Conservation (phyloP, 2,329 filamentous ascomycete species). For the Fusarium staphyleae region DNA sequence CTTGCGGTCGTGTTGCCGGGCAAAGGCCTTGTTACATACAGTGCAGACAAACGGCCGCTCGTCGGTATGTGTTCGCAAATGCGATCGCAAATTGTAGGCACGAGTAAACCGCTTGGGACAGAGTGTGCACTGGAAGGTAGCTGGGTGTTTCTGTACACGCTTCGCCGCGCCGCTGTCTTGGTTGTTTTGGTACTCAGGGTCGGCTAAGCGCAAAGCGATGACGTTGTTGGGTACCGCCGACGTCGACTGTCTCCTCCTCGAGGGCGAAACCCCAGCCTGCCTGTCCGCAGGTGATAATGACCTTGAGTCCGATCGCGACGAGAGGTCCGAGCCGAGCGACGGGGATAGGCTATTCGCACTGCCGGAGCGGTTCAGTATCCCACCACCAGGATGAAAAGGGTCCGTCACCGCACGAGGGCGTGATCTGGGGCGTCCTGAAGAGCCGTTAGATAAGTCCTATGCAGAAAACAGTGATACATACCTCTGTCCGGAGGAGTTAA, state of each 20-base stretch:
- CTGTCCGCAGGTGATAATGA: slow-evolving; percentile 68
- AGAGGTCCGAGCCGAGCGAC: slow-evolving; percentile 55
- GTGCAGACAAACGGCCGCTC: slow-evolving; percentile 97
- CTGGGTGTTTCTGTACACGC: slow-evolving; percentile 95
- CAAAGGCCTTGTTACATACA: slow-evolving; percentile 96
- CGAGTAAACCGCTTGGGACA: slow-evolving; percentile 97
- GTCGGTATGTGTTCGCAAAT: slow-evolving; percentile 94
- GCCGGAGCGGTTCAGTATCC: slow-evolving; percentile 50
- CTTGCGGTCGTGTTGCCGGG: slow-evolving; percentile 95
- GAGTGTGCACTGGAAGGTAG: slow-evolving; percentile 92
- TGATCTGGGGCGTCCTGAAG: slow-evolving; percentile 55
- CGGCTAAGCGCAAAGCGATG: slow-evolving; percentile 88
- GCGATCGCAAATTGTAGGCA: slow-evolving; percentile 94
- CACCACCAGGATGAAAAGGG: slow-evolving; percentile 61
- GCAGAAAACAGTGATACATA: slow-evolving; percentile 45
- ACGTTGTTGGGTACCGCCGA: slow-evolving; percentile 68
- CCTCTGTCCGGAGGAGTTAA: slow-evolving; percentile 81
- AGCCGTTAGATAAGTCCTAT: slow-evolving; percentile 25
- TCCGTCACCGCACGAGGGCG: slow-evolving; percentile 66
- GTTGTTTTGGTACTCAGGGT: slow-evolving; percentile 80
- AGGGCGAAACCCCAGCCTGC: slow-evolving; percentile 49
- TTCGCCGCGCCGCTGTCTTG: slow-evolving; percentile 70
- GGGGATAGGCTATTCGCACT: slow-evolving; percentile 57
- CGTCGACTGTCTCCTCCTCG: slow-evolving; percentile 64
- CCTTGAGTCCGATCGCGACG: slow-evolving; percentile 56